These are phyloP conservation scores for Anthostomella pinea DNA, from an alignment of 2,329 filamentous ascomycete species.

Conservation along the genomic window DNA sequence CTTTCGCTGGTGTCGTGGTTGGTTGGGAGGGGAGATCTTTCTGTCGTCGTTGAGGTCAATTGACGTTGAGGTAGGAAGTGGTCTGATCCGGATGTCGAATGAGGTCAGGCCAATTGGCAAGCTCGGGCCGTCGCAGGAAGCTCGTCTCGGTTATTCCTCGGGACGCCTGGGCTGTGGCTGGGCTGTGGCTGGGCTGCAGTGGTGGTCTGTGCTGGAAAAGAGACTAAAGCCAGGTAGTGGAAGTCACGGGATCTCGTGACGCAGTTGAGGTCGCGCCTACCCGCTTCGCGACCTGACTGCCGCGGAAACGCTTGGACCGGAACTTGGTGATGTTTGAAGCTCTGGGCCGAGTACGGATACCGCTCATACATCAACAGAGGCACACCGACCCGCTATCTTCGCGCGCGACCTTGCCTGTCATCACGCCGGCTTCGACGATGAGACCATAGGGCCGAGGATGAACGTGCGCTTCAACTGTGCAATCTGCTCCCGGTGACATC, in stretches of 20 bases:
- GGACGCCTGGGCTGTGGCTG: too few species aligned
- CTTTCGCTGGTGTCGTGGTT: neutral
- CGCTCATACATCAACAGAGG: too few species aligned
- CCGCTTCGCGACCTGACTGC: neutral
- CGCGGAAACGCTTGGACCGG: too few species aligned
- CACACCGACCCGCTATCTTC: too few species aligned
- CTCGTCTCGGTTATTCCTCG: conserved; percentile 26
- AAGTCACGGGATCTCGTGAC: conserved; percentile 29
- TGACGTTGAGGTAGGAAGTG: conserved; percentile 17
- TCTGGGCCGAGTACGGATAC: neutral
- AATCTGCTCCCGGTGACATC: neutral
- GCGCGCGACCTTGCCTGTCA: too few species aligned
- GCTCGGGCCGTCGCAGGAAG: too few species aligned
- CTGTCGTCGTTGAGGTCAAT: conserved; percentile 40
- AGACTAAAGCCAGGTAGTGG: conserved; percentile 4
- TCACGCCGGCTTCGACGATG: neutral
- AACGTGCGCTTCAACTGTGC: conserved; percentile 2
- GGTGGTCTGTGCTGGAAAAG: conserved; percentile 12
- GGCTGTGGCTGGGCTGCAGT: conserved; percentile 1
- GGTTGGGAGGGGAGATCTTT: conserved; percentile 21
- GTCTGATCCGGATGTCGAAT: conserved; percentile 23
- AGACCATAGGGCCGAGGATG: conserved; percentile 10
- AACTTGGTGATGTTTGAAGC: too few species aligned
- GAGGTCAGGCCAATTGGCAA: conserved; percentile 26
- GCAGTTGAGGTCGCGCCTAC: conserved; percentile 19